Conservation (phyloP, 495 filamentous ascomycete species). For the Penicillium malachiteum region DNA sequence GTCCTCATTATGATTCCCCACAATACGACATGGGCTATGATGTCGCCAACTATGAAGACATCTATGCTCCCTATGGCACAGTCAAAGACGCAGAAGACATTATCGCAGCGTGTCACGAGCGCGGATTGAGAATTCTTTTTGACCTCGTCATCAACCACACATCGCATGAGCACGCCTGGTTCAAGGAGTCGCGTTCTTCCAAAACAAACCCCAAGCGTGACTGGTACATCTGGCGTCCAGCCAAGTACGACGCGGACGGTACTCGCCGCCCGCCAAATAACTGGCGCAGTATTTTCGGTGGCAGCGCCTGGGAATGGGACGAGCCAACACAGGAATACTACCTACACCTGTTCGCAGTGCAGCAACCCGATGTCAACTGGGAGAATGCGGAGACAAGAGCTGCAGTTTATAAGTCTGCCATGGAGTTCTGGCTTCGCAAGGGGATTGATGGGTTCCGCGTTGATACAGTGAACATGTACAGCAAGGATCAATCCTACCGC, state of each 20-base stretch:
- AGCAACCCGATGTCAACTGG: conserved; percentile 59
- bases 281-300: conserved; percentile 55
- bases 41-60: conserved; percentile 59
- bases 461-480: conserved; percentile 57
- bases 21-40: conserved; percentile 56
- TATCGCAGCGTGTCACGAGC: conserved; percentile 46
- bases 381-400: conserved; percentile 47
- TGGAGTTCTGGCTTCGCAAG: conserved; percentile 54
- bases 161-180: conserved; percentile 57
- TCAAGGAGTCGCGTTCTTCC: conserved; percentile 50
- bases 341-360: conserved; percentile 48
- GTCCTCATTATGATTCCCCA: conserved; percentile 50
- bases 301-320: conserved; percentile 55
- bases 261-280: conserved; percentile 58
- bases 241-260: conserved; percentile 48
- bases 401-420: conserved; percentile 47
- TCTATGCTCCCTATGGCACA: conserved; percentile 55
- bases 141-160: conserved; percentile 63
- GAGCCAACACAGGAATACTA: conserved; percentile 53
- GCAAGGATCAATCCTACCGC: conserved; percentile 42
- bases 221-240: conserved; percentile 61
- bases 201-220: conserved; percentile 49
- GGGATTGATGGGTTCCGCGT: conserved; percentile 57
- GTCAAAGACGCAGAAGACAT: conserved; percentile 54
- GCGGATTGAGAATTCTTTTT: conserved; percentile 54